A percentile compares a stretch with the other conserved stretches of the same genome.
These are phyloP conservation scores for Salix udensis DNA, from an alignment of 345 rosid species.

Conservation along the genomic window DNA sequence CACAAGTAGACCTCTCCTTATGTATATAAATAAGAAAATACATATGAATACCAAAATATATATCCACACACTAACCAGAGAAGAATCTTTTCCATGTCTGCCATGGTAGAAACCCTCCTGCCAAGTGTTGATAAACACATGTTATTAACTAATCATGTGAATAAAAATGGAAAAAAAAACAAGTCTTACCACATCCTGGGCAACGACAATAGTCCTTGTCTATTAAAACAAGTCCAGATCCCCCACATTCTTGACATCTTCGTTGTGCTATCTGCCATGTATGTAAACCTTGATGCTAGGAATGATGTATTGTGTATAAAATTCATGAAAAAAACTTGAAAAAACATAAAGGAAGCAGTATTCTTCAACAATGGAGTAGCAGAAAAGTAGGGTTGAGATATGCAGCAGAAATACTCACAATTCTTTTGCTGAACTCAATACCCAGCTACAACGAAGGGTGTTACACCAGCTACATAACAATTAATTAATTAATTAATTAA, in stretches of 20 bases:
- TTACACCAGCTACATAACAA: constrained; percentile 58
- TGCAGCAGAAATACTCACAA: constrained; percentile 32
- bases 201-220: constrained; percentile 58
- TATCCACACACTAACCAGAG: constrained; percentile 44
- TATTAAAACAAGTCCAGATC: constrained; percentile 64
- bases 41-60: too few species aligned
- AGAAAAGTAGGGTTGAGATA: too few species aligned
- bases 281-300: not conserved
- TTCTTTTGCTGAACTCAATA: constrained; percentile 90
- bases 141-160: too few species aligned
- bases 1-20: too few species aligned
- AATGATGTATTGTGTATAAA: too few species aligned
- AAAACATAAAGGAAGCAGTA: too few species aligned
- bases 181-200: constrained; percentile 49
- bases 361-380: too few species aligned
- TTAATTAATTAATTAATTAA: not conserved
- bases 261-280: constrained; percentile 63
- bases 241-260: constrained; percentile 66
- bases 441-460: constrained; percentile 80
- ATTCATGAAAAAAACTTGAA: too few species aligned
- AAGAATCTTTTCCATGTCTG: constrained; percentile 92
- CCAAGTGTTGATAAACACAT: not conserved
- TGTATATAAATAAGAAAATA: too few species aligned
- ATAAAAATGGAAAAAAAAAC: too few species aligned
- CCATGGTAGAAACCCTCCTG: constrained; percentile 97